These are phyloP conservation scores for Marasmius sp. DNA, from an alignment of 1,284 basidiomycete genomes.

Conservation along the genomic window DNA sequence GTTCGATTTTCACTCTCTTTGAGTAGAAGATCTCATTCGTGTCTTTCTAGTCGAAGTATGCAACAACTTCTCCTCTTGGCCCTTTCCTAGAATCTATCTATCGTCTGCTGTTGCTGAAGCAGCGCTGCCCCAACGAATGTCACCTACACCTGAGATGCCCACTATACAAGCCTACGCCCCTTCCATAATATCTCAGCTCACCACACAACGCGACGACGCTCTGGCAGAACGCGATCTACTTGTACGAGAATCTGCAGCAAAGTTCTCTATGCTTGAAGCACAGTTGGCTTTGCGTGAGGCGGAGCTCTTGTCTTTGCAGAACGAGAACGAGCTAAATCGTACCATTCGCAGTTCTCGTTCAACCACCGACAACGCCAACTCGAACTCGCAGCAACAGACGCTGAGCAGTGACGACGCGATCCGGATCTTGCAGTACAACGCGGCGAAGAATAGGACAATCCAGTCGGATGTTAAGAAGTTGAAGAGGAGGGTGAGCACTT, in stretches of 20 bases:
- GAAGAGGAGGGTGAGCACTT: not conserved
- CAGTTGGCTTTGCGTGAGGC: constrained; percentile 1
- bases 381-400: not conserved
- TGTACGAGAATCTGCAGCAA: not conserved
- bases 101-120: not conserved
- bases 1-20: not conserved
- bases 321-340: not conserved
- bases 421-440: not conserved
- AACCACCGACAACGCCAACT: no score
- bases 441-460: not conserved
- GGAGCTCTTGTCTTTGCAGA: not conserved
- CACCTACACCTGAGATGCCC: not conserved
- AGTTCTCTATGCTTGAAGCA: constrained; percentile 2
- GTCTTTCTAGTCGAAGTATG: constrained; percentile 1
- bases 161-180: not conserved
- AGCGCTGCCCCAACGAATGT: not conserved
- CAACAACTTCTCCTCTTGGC: constrained; percentile 1
- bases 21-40: not conserved
- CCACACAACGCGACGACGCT: not conserved
- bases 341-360: not conserved
- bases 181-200: not conserved
- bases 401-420: not conserved
- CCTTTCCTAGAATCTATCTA: not conserved
- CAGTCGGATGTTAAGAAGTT: not conserved
- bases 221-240: not conserved